Evolutionary conservation across 805 yeast genomes (phyloP), one percentile per base, ranked within the genome.

Genomic region (Starmera quercuum): DNA sequence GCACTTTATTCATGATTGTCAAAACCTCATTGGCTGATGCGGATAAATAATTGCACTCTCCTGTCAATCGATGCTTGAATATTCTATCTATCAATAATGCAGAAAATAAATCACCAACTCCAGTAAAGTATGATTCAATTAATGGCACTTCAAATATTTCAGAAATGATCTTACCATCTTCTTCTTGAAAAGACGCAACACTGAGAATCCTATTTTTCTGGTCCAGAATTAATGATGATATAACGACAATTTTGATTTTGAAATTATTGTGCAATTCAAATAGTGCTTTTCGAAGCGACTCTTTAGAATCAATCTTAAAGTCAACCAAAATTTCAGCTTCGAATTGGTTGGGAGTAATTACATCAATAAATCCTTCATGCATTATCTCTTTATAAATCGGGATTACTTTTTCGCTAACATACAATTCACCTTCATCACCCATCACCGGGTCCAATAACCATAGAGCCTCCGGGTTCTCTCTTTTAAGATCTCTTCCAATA

Each of bases 81-180:
- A 78, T 60, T 44, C 83, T 70, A 54, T 82, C 94, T 6, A 84
- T 46, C 21, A 87, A 54, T 26, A 88, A 55, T 0, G 95, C 90
- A 0, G 95, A 79, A 47, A 90, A 88, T 27, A 88, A 58, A 49
- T 88, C 97, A 6, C 97, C 97, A 0, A 92, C 95, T 2, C 97
- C 97, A 0, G 96, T 85, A 59, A 88, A 90, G 54, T 90, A 86
- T 5, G 90, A 78, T 35, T 79, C 75, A 27, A 85, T 71, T 23
- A 67, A 63, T 2, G 83, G 81, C 11, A 82, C 67, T 42, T 67
- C 66, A 46, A 72, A 76, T 30, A 40, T 15, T 5, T 33, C 35
- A 13, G 44, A 30, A 15, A 31, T 29, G 6, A 42, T 32, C 16
- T 34, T 21, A 15, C 3, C 16, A n/a, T 30, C 25, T 7, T 26